Conservation (phyloP, 2,329 filamentous ascomycete genomes). For the Xylaria sp. region DNA sequence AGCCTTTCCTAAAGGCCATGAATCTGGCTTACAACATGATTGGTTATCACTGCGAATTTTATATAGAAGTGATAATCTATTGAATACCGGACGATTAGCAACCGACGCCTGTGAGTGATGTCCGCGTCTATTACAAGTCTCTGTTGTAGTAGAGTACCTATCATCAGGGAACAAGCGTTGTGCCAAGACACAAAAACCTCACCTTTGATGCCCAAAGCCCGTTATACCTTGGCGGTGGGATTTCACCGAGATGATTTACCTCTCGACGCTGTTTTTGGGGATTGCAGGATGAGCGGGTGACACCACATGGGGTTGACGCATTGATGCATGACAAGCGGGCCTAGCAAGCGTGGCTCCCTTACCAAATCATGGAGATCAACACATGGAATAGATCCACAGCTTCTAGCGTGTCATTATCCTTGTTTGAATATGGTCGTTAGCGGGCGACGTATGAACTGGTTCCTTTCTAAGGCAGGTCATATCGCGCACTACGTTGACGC, state of each 20-base stretch:
- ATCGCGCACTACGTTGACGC: background rate
- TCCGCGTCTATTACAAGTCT: background rate
- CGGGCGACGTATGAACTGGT: background rate
- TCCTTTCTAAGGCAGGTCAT: background rate
- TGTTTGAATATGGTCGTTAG: background rate
- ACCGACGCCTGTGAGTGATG: background rate
- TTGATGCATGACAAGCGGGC: constrained; percentile 17
- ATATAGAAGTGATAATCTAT: background rate
- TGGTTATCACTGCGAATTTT: no score
- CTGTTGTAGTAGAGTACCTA: background rate
- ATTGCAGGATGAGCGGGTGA: constrained; percentile 14
- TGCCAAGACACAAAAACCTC: background rate
- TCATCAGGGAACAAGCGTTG: background rate
- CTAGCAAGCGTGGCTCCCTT: background rate
- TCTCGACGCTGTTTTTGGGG: constrained; percentile 30
- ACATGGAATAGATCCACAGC: constrained; percentile 22
- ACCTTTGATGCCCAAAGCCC: background rate
- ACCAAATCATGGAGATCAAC: constrained; percentile 6
- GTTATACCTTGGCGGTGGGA: background rate
- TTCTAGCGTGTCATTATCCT: constrained; percentile 22
- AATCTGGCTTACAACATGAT: background rate
- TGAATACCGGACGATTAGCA: background rate
- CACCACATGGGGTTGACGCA: constrained; percentile 6
- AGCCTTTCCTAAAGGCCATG: background rate
- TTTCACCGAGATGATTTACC: constrained; percentile 3